These are phyloP conservation scores for Rhynchosporium secalis DNA, from an alignment of 2,329 filamentous ascomycete species.

Conservation along the genomic window DNA sequence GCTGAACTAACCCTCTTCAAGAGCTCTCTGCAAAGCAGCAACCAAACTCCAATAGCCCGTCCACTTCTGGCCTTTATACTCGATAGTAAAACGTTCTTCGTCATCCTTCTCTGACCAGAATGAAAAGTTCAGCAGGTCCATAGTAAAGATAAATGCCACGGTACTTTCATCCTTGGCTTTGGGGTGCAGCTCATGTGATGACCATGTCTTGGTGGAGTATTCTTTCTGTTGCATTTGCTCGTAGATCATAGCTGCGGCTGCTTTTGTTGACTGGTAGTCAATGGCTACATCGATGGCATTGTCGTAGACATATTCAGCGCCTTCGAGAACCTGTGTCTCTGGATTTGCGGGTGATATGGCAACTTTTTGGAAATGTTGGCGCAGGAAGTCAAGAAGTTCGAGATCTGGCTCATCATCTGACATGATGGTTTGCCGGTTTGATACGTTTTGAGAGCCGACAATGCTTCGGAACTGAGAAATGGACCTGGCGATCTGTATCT, in stretches of 20 bases:
- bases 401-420: conserved; percentile 90
- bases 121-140: conserved; percentile 95
- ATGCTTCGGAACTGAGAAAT: not conserved
- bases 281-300: conserved; percentile 92
- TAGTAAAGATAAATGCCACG: conserved; percentile 91
- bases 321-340: conserved; percentile 79
- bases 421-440: conserved; percentile 52
- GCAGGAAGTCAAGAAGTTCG: conserved; percentile 82
- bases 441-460: not conserved
- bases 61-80: conserved; percentile 79
- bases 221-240: conserved; percentile 77
- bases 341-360: conserved; percentile 56
- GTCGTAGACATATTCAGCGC: conserved; percentile 84
- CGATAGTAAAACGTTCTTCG: conserved; percentile 77
- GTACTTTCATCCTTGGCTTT: conserved; percentile 76
- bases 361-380: conserved; percentile 70
- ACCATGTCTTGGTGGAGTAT: conserved; percentile 86
- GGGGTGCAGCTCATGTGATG: conserved; percentile 85
- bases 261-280: conserved; percentile 78
- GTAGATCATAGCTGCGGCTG: conserved; percentile 77
- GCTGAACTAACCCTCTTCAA: conserved; percentile 71
- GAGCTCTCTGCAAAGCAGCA: conserved; percentile 78
- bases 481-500: too few species aligned
- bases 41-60: conserved; percentile 96
- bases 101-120: conserved; percentile 78